Evolutionary conservation across 2,329 filamentous ascomycete genomes (phyloP).

Genomic region (Alternaria arborescens): DNA sequence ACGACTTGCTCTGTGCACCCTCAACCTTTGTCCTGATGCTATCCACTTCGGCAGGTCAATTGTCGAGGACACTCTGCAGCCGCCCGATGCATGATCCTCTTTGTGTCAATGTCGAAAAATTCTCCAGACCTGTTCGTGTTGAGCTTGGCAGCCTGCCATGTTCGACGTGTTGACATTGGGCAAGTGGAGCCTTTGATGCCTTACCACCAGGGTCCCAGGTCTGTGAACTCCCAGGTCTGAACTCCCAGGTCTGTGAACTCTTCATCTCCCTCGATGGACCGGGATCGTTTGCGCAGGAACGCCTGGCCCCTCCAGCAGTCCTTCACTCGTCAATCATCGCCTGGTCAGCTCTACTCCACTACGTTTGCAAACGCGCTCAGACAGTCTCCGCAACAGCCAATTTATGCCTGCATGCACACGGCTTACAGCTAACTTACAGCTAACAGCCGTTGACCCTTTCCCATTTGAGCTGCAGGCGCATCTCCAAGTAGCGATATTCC

Average conservation of each 20-base stretch:
- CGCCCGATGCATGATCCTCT: conserved; percentile 21
- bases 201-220: conserved; percentile 12
- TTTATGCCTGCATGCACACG: conserved; percentile 44
- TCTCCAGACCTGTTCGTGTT: conserved; percentile 4
- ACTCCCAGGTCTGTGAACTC: conserved; percentile 3
- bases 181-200: conserved; percentile 17
- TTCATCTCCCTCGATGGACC: conserved; percentile 9
- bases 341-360: conserved; percentile 21
- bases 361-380: conserved; percentile 33
- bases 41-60: conserved; percentile 19
- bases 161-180: conserved; percentile 2
- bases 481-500: conserved; percentile 35
- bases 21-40: conserved; percentile 23
- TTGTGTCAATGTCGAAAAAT: conserved; percentile 9
- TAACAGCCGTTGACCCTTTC: conserved; percentile 50
- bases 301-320: conserved; percentile 28
- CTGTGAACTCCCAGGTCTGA: conserved; percentile 3
- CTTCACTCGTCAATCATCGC: conserved; percentile 36
- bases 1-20: conserved; percentile 30
- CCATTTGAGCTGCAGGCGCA: conserved; percentile 45
- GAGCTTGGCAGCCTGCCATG: conserved; percentile 2
- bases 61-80: conserved; percentile 31
- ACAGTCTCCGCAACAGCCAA: conserved; percentile 43
- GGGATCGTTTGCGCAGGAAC: conserved; percentile 29
- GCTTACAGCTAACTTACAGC: conserved; percentile 43